Conservation (phyloP, 163 green algal species). For the Volvox carteri region DNA sequence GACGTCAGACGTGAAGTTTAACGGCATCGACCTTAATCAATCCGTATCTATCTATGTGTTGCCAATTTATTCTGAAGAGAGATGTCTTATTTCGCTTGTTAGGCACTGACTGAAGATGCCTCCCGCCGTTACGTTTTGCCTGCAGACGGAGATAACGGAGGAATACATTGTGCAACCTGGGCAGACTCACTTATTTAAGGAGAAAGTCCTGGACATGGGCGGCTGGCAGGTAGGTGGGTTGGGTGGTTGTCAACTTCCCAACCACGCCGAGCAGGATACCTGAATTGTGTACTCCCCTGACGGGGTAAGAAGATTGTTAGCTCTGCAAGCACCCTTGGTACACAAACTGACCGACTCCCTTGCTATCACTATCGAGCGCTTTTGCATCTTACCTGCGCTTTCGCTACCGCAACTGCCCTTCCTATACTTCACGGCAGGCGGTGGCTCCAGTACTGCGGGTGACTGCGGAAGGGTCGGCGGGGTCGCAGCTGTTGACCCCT, state of each 20-base stretch:
- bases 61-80: too few species aligned
- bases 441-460: neutral
- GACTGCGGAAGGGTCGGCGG: neutral
- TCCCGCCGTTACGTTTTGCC: neutral
- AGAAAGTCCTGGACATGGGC: conserved; percentile 43
- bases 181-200: neutral
- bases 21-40: neutral
- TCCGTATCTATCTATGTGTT: too few species aligned
- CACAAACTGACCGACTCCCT: neutral
- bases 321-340: too few species aligned
- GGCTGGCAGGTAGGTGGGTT: conserved; percentile 8
- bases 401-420: neutral
- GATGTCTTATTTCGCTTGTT: neutral
- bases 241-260: neutral
- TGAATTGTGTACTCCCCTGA: too few species aligned
- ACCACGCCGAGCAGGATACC: neutral
- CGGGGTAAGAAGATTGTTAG: too few species aligned
- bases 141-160: conserved; percentile 26
- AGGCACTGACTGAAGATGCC: neutral
- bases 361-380: neutral
- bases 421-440: neutral
- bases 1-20: neutral
- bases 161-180: neutral
- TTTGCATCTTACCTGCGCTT: neutral
- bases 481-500: neutral